Conservation (phyloP, 768 basidiomycete species). For the Phylloporus rhodoxanthus region DNA sequence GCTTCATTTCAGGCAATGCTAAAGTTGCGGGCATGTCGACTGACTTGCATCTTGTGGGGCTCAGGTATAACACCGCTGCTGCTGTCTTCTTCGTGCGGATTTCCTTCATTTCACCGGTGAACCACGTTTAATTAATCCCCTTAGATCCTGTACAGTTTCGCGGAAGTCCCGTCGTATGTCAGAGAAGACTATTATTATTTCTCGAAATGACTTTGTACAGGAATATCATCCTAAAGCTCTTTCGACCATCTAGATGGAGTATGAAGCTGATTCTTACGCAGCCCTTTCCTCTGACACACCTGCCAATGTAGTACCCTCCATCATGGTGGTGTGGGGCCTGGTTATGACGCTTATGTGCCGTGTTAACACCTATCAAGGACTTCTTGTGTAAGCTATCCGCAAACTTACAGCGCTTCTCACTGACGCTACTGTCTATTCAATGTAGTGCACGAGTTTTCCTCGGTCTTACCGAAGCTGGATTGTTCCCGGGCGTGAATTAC, state of each 20-base stretch:
- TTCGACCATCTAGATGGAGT: constrained; percentile 35
- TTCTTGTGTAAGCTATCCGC: constrained; percentile 25
- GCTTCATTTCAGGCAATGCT: constrained; percentile 32
- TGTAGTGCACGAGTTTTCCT: constrained; percentile 38
- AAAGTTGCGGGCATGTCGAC: constrained; percentile 41
- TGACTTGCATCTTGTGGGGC: constrained; percentile 32
- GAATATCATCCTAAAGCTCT: constrained; percentile 35
- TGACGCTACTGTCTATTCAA: background rate
- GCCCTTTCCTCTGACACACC: constrained; percentile 5
- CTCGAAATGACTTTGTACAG: constrained; percentile 16
- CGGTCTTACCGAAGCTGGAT: constrained; percentile 44
- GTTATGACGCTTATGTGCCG: constrained; percentile 37
- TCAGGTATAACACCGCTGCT: constrained; percentile 34
- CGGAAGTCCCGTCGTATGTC: constrained; percentile 36
- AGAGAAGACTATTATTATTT: background rate
- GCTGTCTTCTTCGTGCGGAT: constrained; percentile 34
- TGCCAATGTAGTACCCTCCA: constrained; percentile 32
- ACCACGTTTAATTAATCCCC: background rate
- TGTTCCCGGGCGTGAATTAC: constrained; percentile 39
- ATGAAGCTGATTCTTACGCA: background rate
- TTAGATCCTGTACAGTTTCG: constrained; percentile 34
- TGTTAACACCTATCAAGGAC: constrained; percentile 29
- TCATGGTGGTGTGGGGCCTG: constrained; percentile 37
- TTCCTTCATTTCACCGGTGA: background rate
- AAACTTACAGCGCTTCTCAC: background rate